These are phyloP conservation scores for Penicillium sp. DNA, from an alignment of 2,329 filamentous ascomycete species.

Conservation along the genomic window DNA sequence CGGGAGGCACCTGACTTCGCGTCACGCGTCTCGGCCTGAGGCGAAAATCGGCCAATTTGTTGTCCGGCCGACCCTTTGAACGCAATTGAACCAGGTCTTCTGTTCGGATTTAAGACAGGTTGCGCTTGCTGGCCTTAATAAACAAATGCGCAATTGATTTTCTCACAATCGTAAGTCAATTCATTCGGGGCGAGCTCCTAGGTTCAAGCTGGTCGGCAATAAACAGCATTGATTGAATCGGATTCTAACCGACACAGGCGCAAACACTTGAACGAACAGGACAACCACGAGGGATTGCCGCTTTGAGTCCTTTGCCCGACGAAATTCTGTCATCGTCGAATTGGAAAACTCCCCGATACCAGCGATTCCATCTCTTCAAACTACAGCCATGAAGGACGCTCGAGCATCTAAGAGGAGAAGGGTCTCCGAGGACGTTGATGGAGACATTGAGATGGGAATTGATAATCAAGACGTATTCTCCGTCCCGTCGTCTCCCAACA, in stretches of 20 bases:
- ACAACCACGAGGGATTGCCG: not conserved
- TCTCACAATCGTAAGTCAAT: not conserved
- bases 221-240: slow-evolving; percentile 1
- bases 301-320: not conserved
- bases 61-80: slow-evolving; percentile 13
- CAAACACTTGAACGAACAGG: not conserved
- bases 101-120: not conserved
- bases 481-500: slow-evolving; percentile 14
- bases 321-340: not conserved
- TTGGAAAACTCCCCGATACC: not conserved
- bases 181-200: not conserved
- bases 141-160: not conserved
- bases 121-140: not conserved
- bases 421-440: slow-evolving; percentile 34
- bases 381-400: slow-evolving; percentile 33
- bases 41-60: slow-evolving; percentile 21
- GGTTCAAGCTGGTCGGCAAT: slow-evolving; percentile 1
- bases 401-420: slow-evolving; percentile 38
- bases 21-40: slow-evolving; percentile 33
- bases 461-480: slow-evolving; percentile 15
- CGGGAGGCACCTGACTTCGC: slow-evolving; percentile 31
- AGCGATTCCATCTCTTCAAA: not conserved
- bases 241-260: slow-evolving; percentile 2
- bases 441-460: slow-evolving; percentile 32
- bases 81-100: not conserved